Percentiles rank a stretch among this genome's conserved stretches.
Evolutionary conservation across 1,284 basidiomycete genomes (phyloP).

Genomic region (Mycosarcoma maydis): DNA sequence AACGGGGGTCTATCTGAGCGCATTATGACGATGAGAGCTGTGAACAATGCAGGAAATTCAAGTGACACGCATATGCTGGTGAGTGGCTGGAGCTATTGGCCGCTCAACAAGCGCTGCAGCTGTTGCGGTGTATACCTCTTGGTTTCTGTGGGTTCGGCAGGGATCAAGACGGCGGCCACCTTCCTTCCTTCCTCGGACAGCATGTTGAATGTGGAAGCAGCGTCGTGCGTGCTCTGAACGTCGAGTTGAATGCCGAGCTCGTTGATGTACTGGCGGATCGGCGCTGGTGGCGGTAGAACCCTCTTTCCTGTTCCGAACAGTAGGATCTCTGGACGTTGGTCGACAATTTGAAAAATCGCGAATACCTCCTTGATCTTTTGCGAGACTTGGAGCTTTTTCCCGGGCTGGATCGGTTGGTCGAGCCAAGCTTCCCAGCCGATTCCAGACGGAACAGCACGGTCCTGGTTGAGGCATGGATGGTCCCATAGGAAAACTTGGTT

Average conservation of each 20-base stretch:
- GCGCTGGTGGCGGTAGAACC: constrained; percentile 77
- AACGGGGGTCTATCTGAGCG: no score
- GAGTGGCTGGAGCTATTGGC: neutral
- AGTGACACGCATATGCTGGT: no score
- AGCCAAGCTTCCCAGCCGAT: constrained; percentile 73
- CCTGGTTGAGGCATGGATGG: constrained; percentile 72
- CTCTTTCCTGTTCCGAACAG: constrained; percentile 85
- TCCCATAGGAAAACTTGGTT: constrained; percentile 88
- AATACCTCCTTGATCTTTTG: constrained; percentile 36
- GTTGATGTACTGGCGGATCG: constrained; percentile 77
- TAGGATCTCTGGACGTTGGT: constrained; percentile 77
- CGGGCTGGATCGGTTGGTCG: constrained; percentile 69
- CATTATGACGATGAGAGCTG: no score
- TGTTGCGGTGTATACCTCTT: constrained; percentile 22
- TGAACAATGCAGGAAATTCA: no score
- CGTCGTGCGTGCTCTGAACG: constrained; percentile 94
- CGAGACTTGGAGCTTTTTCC: constrained; percentile 17
- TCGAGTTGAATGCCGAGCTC: constrained; percentile 87
- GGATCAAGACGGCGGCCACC: constrained; percentile 87
- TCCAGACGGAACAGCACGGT: constrained; percentile 57
- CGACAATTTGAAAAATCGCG: constrained; percentile 46
- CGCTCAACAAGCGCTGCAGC: constrained; percentile 19
- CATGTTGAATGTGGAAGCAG: constrained; percentile 92
- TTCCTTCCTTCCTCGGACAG: constrained; percentile 89
- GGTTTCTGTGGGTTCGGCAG: constrained; percentile 62